A percentile compares a stretch with the other conserved stretches of the same genome.
Evolutionary conservation across 208 protist species (phyloP).

Genomic region (Acanthamoeba sp.): DNA sequence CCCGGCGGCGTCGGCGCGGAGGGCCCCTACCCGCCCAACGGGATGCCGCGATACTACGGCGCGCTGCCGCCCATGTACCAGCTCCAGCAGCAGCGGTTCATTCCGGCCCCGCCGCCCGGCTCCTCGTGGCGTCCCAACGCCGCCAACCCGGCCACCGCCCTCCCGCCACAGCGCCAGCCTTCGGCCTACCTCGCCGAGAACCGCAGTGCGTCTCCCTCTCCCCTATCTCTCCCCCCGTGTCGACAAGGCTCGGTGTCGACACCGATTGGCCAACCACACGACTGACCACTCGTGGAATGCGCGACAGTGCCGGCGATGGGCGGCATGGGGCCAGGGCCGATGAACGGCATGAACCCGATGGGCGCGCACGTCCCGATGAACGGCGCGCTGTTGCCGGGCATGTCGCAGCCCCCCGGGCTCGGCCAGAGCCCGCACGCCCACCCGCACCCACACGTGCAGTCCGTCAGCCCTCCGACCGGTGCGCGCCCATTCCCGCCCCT

Average conservation of each 20-base stretch:
- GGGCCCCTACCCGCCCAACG: not conserved
- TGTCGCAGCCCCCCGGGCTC: not conserved
- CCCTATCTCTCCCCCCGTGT: no score
- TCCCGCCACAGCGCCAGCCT: not conserved
- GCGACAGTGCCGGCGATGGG: not conserved
- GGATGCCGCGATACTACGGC: not conserved
- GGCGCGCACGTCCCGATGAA: not conserved
- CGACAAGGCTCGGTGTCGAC: no score
- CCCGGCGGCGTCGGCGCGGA: not conserved
- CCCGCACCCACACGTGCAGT: not conserved
- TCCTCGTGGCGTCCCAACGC: not conserved
- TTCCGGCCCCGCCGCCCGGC: not conserved
- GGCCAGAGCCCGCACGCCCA: not conserved
- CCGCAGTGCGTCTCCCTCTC: not conserved
- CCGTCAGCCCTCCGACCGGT: no score
- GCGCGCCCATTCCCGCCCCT: no score
- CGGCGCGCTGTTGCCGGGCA: not conserved
- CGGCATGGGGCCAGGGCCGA: not conserved
- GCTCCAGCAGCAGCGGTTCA: not conserved
- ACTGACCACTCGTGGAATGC: no score
- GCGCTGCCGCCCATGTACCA: not conserved
- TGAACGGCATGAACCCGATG: not conserved
- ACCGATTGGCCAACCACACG: no score
- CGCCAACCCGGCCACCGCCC: not conserved
- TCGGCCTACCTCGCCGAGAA: conserved; percentile 5